phyloP scores from a whole-genome alignment of 768 basidiomycete species.

The Rubroboletus satanas region DNA sequence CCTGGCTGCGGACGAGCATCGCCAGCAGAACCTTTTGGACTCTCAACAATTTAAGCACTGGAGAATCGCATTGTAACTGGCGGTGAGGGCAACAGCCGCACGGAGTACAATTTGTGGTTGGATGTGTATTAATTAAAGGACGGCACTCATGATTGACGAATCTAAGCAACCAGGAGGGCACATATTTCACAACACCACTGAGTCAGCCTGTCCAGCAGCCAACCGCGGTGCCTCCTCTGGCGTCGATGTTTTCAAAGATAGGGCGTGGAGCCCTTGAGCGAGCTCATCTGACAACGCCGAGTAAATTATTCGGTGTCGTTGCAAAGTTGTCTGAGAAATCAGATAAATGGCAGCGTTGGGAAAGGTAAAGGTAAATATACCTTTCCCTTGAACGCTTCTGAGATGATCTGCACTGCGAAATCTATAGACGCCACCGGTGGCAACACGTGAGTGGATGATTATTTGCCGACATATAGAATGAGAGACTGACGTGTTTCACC shows the following conservation, averaged over 20 bases:
- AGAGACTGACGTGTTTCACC: conserved; percentile 76
- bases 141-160: conserved; percentile 30
- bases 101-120: conserved; percentile 17
- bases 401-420: conserved; percentile 72
- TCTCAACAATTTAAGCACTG: conserved; percentile 2
- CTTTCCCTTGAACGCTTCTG: conserved; percentile 70
- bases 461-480: conserved; percentile 12
- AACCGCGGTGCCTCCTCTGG: conserved; percentile 42
- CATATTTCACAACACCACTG: conserved; percentile 25
- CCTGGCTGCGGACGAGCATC: conserved; percentile 17
- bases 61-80: conserved; percentile 20
- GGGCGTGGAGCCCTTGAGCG: conserved; percentile 65
- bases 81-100: conserved; percentile 15
- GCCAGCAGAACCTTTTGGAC: conserved; percentile 11
- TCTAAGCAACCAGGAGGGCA: conserved; percentile 7
- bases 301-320: conserved; percentile 80
- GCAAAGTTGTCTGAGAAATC: conserved; percentile 57
- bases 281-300: conserved; percentile 69
- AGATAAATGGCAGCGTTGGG: conserved; percentile 10
- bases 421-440: conserved; percentile 41
- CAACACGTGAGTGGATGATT: conserved; percentile 24
- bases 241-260: conserved; percentile 74
- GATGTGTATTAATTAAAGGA: conserved; percentile 29
- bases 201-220: conserved; percentile 14
- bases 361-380: conserved; percentile 36